These are phyloP conservation scores for Fusarium newnesense DNA, from an alignment of 2,329 filamentous ascomycete species.

Conservation along the genomic window DNA sequence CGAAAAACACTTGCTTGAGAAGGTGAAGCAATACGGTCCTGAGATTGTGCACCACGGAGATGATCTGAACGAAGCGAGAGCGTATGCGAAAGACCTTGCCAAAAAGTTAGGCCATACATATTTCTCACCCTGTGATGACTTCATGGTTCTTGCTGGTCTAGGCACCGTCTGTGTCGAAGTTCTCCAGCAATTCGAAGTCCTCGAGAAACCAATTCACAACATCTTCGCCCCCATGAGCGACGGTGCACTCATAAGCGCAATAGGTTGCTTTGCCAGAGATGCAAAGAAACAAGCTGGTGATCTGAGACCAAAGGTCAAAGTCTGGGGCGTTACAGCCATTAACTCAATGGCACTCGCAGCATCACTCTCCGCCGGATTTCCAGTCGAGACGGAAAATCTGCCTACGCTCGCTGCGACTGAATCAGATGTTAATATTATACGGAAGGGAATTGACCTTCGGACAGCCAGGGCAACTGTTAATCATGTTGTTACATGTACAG, in stretches of 20 bases:
- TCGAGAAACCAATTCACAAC: not conserved
- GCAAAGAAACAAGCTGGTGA: not conserved
- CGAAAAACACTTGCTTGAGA: not conserved
- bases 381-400: not conserved
- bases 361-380: not conserved
- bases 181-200: not conserved
- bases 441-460: not conserved
- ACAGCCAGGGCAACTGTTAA: not conserved
- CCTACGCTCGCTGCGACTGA: not conserved
- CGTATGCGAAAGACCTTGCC: not conserved
- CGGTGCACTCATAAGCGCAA: not conserved
- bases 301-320: not conserved
- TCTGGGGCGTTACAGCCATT: not conserved
- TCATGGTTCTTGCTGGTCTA: not conserved
- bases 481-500: not conserved
- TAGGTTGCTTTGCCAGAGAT: constrained; percentile 1
- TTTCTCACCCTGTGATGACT: not conserved
- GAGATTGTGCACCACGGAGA: not conserved
- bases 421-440: not conserved
- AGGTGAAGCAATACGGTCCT: not conserved
- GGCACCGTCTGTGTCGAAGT: not conserved
- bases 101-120: not conserved
- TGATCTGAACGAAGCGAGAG: not conserved
- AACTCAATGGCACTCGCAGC: not conserved
- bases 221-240: not conserved